A percentile compares a stretch with the other conserved stretches of the same genome.
phyloP scores from a whole-genome alignment of 2,329 filamentous ascomycete genomes.

The Sphaerulina vaccinii region DNA sequence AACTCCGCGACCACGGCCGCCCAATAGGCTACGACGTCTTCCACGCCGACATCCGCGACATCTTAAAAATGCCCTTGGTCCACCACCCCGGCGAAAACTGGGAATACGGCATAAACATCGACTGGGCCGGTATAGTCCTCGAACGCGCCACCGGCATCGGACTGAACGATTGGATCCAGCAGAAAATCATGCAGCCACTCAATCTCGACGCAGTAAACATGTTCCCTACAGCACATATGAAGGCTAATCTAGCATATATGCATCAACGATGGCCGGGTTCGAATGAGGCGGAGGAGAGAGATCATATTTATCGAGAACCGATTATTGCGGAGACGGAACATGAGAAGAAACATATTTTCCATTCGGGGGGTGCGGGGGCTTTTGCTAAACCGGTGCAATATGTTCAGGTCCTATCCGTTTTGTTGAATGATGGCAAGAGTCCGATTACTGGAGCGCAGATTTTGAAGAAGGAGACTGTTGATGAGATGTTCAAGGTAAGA shows the following conservation, averaged over 20 bases:
- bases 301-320: slow-evolving; percentile 54
- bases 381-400: slow-evolving; percentile 63
- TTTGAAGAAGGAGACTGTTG: slow-evolving; percentile 57
- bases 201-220: slow-evolving; percentile 54
- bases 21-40: slow-evolving; percentile 60
- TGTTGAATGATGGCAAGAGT: slow-evolving; percentile 64
- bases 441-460: slow-evolving; percentile 57
- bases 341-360: slow-evolving; percentile 50
- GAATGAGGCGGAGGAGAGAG: slow-evolving; percentile 36
- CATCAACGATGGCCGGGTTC: slow-evolving; percentile 49
- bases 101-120: slow-evolving; percentile 55
- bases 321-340: slow-evolving; percentile 47
- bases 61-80: slow-evolving; percentile 55
- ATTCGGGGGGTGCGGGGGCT: slow-evolving; percentile 62
- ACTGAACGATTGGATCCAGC: slow-evolving; percentile 48
- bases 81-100: slow-evolving; percentile 64
- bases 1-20: slow-evolving; percentile 42
- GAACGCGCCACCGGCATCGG: slow-evolving; percentile 45
- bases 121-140: slow-evolving; percentile 52
- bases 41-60: slow-evolving; percentile 50
- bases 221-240: slow-evolving; percentile 57
- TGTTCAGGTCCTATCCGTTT: slow-evolving; percentile 58
- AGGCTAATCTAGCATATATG: slow-evolving; percentile 57
- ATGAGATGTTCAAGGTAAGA: slow-evolving; percentile 57
- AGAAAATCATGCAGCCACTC: slow-evolving; percentile 49